phyloP scores from a whole-genome alignment of 495 filamentous ascomycete genomes.

The Trichoderma gamsii region DNA sequence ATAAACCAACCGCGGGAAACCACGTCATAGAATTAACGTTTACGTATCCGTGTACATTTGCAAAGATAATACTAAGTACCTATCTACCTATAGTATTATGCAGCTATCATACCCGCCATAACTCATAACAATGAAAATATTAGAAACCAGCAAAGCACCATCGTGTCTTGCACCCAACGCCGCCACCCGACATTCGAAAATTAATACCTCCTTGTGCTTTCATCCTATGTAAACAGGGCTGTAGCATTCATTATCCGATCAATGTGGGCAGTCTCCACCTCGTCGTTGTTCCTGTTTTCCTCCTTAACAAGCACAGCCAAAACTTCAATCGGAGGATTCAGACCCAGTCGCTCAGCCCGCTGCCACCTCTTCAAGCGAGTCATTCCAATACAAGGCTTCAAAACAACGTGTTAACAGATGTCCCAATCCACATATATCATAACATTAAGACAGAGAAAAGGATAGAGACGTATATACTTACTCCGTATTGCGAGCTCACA shows the following conservation, averaged over 20 bases:
- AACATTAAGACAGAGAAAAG: not conserved
- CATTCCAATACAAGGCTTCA: constrained; percentile 83
- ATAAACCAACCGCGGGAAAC: not conserved
- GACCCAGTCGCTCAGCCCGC: constrained; percentile 67
- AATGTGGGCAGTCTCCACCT: constrained; percentile 61
- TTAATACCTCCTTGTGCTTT: not conserved
- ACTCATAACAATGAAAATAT: not conserved
- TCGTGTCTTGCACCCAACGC: constrained; percentile 5
- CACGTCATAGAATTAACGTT: not conserved
- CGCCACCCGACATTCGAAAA: not conserved
- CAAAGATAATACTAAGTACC: not conserved
- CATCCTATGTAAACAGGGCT: constrained; percentile 22
- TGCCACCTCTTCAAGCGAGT: constrained; percentile 78
- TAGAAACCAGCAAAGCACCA: not conserved
- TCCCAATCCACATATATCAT: not conserved
- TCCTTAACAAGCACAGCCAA: constrained; percentile 75
- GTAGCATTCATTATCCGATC: constrained; percentile 67
- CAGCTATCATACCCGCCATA: not conserved
- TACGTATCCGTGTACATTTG: not conserved
- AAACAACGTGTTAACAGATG: not conserved
- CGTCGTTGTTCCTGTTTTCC: constrained; percentile 44
- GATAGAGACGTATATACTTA: constrained; percentile 41
- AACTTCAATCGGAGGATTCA: constrained; percentile 89
- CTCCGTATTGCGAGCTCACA: constrained; percentile 79
- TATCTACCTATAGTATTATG: not conserved